A percentile compares a stretch with the other conserved stretches of the same genome.
These are phyloP conservation scores for Kwoniella shandongensis DNA, from an alignment of 768 basidiomycete genomes.

Conservation along the genomic window DNA sequence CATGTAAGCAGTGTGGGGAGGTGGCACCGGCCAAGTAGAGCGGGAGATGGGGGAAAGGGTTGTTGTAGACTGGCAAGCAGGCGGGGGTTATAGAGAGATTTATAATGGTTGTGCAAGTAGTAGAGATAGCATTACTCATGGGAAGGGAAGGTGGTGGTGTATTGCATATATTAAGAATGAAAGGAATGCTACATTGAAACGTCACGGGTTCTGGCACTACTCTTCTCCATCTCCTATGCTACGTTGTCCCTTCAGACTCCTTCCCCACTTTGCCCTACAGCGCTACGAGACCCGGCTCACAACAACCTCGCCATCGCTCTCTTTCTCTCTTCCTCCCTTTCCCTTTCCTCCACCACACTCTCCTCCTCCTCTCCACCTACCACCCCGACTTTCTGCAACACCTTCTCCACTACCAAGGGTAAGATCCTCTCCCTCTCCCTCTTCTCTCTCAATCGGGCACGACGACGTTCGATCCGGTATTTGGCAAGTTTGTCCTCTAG, in stretches of 20 bases:
- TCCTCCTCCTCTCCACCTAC: constrained; percentile 22
- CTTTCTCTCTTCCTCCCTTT: constrained; percentile 10
- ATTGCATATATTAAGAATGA: too few species aligned
- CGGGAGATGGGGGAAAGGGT: too few species aligned
- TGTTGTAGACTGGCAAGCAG: too few species aligned
- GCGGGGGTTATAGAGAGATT: too few species aligned
- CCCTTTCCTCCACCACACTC: constrained; percentile 20
- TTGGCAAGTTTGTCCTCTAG: constrained; percentile 43
- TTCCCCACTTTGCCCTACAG: too few species aligned
- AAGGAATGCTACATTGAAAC: constrained; percentile 1
- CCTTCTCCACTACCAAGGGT: constrained; percentile 45
- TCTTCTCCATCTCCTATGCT: background rate
- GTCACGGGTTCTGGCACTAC: background rate
- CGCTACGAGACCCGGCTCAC: too few species aligned
- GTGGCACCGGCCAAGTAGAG: constrained; percentile 62
- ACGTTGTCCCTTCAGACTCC: too few species aligned
- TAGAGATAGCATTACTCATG: too few species aligned
- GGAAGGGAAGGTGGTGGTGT: background rate
- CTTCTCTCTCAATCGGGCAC: constrained; percentile 30
- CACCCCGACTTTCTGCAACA: constrained; percentile 43
- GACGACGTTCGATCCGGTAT: constrained; percentile 22
- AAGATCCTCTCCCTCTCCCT: constrained; percentile 44
- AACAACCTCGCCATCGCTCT: constrained; percentile 18
- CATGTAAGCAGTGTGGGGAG: constrained; percentile 69
- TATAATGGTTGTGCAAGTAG: too few species aligned